Base-by-base conservation (phyloP, 2,329 filamentous ascomycete species). In the Curvularia verruculosa region DNA sequence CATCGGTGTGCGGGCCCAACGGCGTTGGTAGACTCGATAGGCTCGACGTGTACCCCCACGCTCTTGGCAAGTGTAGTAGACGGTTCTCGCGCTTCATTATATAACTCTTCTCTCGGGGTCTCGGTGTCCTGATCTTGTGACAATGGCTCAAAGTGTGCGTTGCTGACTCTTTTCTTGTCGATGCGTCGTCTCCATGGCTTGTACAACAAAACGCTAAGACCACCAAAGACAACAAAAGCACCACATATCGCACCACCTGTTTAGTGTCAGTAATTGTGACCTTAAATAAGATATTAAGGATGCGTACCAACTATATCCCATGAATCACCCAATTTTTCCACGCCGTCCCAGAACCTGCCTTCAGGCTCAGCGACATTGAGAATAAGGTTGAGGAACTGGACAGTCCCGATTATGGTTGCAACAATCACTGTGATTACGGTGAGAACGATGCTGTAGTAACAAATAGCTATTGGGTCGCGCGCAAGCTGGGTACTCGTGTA, bases 371-470 rank as follows among this genome's bases (percentile, higher is more conserved):
- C 88, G 0, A 94, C 88, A 67, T 93, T 91, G 52, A 91, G 81
- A 1, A 92, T 82, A 9, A 98, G 81, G 1, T 87, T 92, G 10
- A 98, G 80, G 0, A 96, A 79, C 75, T 99, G 95, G 23, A 98
- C 84, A 15, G 89, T 81, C 21, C 94, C 94, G 65, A 98, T 96
- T 26, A 95, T 88, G 2, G 91, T 85, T 1, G 92, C 91, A 0
- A 96, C 92, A 4, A 90, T 78, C 23, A 96, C 89, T 0, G 92
- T 97, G 49, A 96, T 85, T 3, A 84, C 86, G 0, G 92, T 96
- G 26, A 96, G 82, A 0, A 96, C 89, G 64, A 94, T 90, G 12
- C 92, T 96, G 78, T 97, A 98, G 78, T 98, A 98, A 1, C 96
- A 79, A 45, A 97, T 93, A 0, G 93, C 92, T n/a, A 98, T 86